Conservation (phyloP, 306 rosid species). For the Cercis canadensis region DNA sequence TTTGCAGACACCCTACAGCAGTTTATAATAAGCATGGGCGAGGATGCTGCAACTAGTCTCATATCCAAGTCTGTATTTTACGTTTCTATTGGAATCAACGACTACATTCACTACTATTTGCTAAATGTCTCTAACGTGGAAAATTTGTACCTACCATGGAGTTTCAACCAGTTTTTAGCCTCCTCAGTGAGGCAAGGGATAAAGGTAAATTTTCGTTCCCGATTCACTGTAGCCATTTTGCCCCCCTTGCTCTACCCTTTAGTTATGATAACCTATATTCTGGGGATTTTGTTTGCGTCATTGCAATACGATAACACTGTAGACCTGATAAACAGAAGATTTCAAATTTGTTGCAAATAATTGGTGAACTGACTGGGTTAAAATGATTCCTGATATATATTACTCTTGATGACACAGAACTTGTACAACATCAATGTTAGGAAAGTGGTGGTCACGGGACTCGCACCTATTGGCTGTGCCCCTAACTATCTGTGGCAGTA, state of each 20-base stretch:
- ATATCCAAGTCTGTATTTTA: conserved; percentile 68
- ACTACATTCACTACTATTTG: conserved; percentile 87
- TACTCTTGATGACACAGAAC: conserved; percentile 58
- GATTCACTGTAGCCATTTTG: background rate
- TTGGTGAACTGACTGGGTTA: background rate
- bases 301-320: background rate
- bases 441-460: conserved; percentile 80
- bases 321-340: too few species aligned
- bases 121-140: conserved; percentile 71
- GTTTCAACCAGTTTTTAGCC: conserved; percentile 79
- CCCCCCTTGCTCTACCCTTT: background rate
- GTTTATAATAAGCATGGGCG: conserved; percentile 70
- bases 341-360: too few species aligned
- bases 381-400: conserved; percentile 22
- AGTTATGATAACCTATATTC: background rate
- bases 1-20: conserved; percentile 74
- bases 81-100: conserved; percentile 87
- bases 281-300: background rate
- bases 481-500: conserved; percentile 81
- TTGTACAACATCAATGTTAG: conserved; percentile 72
- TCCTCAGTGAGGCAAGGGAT: conserved; percentile 61
- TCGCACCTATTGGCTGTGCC: conserved; percentile 91
- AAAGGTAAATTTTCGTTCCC: conserved; percentile 48
- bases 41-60: conserved; percentile 59
- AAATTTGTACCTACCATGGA: conserved; percentile 76